Percentiles rank a stretch among this genome's conserved stretches.
Conservation (phyloP, 2,329 filamentous ascomycete species). For the Cercospora sesami region DNA sequence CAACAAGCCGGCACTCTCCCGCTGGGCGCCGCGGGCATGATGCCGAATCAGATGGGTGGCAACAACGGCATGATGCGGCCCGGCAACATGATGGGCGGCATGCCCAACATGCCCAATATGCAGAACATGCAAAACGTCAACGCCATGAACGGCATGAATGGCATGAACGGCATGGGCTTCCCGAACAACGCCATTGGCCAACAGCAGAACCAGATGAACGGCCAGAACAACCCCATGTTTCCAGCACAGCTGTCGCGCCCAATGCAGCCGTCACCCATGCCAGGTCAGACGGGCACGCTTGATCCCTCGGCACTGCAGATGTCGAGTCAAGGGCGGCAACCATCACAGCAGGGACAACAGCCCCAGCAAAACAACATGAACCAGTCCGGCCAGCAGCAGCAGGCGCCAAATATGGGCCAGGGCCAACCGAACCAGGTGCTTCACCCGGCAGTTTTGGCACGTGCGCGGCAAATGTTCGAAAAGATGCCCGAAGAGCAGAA, state of each 20-base stretch:
- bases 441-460: conserved; percentile 20
- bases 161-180: conserved; percentile 27
- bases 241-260: conserved; percentile 31
- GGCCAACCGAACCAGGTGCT: conserved; percentile 13
- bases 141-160: conserved; percentile 27
- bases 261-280: conserved; percentile 34
- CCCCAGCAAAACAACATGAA: conserved; percentile 25
- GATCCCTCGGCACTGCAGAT: conserved; percentile 33
- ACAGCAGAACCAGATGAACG: conserved; percentile 28
- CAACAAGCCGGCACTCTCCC: conserved; percentile 20
- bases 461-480: conserved; percentile 28
- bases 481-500: conserved; percentile 33
- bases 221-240: conserved; percentile 28
- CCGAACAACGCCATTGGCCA: conserved; percentile 22
- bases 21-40: conserved; percentile 20
- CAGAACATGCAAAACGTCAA: conserved; percentile 39
- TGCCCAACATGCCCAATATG: conserved; percentile 20
- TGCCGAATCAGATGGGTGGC: conserved; percentile 16
- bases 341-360: conserved; percentile 26
- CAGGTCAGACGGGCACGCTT: conserved; percentile 27
- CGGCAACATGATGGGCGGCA: conserved; percentile 38
- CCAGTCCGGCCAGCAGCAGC: conserved; percentile 20
- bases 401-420: conserved; percentile 22
- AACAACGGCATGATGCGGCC: conserved; percentile 24
- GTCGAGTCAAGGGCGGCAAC: conserved; percentile 18